phyloP scores from a whole-genome alignment of 768 basidiomycete genomes.

The Calocybe indica region DNA sequence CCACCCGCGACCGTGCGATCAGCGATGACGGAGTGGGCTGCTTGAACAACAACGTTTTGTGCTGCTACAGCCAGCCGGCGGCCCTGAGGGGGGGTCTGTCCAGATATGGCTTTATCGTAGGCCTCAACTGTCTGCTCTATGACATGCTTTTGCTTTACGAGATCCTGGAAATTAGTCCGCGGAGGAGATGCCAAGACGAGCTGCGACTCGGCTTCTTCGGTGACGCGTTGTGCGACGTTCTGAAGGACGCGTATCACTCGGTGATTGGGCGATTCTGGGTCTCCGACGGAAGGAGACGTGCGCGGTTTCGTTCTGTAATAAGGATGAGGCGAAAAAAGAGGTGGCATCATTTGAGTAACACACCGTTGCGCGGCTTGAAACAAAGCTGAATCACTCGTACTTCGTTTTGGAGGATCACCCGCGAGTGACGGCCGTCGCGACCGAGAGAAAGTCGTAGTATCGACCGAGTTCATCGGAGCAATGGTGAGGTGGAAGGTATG shows the following conservation, averaged over 20 bases:
- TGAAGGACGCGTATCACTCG: constrained; percentile 77
- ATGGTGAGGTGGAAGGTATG: constrained; percentile 69
- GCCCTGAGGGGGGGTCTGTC: constrained; percentile 44
- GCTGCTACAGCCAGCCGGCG: constrained; percentile 69
- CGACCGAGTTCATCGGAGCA: constrained; percentile 51
- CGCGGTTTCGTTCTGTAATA: constrained; percentile 20
- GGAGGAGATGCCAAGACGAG: constrained; percentile 45
- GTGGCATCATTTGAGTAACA: constrained; percentile 5
- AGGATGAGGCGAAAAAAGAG: neutral
- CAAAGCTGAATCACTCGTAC: constrained; percentile 43
- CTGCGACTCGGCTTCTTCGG: constrained; percentile 66
- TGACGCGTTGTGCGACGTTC: constrained; percentile 71
- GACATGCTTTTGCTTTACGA: constrained; percentile 80
- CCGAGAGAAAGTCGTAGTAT: constrained; percentile 31
- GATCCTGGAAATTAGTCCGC: constrained; percentile 48
- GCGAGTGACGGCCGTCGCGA: constrained; percentile 37
- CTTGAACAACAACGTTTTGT: constrained; percentile 76
- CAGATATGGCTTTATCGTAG: constrained; percentile 63
- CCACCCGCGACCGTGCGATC: constrained; percentile 38
- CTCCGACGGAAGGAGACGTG: constrained; percentile 15
- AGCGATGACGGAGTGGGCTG: constrained; percentile 62
- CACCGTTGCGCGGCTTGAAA: constrained; percentile 35
- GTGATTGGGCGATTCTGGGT: constrained; percentile 41
- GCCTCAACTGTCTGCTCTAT: constrained; percentile 66
- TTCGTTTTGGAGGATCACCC: constrained; percentile 36